Evolutionary conservation across 108 stramenopile genomes (phyloP).

Genomic region (Nitzschia inconspicua): DNA sequence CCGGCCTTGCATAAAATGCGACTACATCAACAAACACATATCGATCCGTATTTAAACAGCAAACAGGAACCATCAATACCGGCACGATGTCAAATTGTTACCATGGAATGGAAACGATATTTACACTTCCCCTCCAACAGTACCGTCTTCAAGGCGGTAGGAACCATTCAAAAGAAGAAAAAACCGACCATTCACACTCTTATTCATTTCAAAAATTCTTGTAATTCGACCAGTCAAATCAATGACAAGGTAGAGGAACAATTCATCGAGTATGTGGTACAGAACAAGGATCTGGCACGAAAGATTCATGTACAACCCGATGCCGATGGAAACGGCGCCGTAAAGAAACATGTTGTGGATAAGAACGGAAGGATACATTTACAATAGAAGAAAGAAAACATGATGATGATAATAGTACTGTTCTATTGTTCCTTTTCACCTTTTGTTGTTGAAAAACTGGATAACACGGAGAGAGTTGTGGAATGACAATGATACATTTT

Average conservation of each 20-base stretch:
- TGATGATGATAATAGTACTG: no score
- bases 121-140: not conserved
- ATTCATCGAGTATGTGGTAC: not conserved
- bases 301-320: constrained; percentile 2
- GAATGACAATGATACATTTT: no score
- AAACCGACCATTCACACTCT: not conserved
- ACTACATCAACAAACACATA: no score
- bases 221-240: not conserved
- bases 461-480: no score
- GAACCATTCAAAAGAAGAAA: not conserved
- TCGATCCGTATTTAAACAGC: no score
- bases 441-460: no score
- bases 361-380: no score
- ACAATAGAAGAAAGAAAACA: no score
- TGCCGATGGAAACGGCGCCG: no score
- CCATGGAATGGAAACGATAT: not conserved
- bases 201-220: not conserved
- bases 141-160: not conserved
- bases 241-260: not conserved
- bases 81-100: not conserved
- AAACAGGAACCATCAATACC: not conserved
- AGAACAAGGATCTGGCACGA: not conserved
- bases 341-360: no score
- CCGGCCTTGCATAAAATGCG: not conserved
- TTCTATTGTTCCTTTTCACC: no score